Percentiles rank a stretch among this genome's conserved stretches.
Evolutionary conservation across 768 basidiomycete species (phyloP).

Genomic region (Boletellus emodensis): DNA sequence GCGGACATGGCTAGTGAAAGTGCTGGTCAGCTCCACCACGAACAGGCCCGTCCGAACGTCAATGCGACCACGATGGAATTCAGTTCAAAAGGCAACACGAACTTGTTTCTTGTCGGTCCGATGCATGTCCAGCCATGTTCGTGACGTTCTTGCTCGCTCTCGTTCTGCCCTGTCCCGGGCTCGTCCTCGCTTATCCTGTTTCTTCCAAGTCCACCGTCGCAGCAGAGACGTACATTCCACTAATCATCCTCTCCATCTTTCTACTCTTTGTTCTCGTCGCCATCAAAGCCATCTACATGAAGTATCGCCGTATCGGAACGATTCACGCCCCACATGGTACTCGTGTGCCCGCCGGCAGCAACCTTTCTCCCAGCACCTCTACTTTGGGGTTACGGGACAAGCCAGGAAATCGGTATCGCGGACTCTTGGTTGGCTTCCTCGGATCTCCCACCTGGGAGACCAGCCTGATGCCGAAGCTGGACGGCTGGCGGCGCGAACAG

Average conservation of each 20-base stretch:
- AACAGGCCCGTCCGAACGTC: background rate
- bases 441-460: constrained; percentile 34
- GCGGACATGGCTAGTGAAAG: constrained; percentile 22
- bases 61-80: constrained; percentile 16
- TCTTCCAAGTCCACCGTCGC: constrained; percentile 1
- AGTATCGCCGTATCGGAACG: constrained; percentile 24
- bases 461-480: constrained; percentile 11
- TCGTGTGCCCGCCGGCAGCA: background rate
- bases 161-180: constrained; percentile 2
- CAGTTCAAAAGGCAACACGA: constrained; percentile 8
- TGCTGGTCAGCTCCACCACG: background rate
- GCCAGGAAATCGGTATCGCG: constrained; percentile 1
- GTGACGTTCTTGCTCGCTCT: background rate
- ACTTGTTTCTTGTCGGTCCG: background rate
- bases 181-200: constrained; percentile 11
- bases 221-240: constrained; percentile 5
- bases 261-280: constrained; percentile 21
- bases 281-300: constrained; percentile 27
- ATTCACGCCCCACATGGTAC: constrained; percentile 16
- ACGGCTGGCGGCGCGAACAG: constrained; percentile 9
- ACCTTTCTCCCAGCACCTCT: constrained; percentile 1
- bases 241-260: constrained; percentile 11
- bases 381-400: constrained; percentile 7
- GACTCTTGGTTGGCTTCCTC: constrained; percentile 26
- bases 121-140: constrained; percentile 2